Conservation (phyloP, 139 green algal species). For the Chlorella sp. region DNA sequence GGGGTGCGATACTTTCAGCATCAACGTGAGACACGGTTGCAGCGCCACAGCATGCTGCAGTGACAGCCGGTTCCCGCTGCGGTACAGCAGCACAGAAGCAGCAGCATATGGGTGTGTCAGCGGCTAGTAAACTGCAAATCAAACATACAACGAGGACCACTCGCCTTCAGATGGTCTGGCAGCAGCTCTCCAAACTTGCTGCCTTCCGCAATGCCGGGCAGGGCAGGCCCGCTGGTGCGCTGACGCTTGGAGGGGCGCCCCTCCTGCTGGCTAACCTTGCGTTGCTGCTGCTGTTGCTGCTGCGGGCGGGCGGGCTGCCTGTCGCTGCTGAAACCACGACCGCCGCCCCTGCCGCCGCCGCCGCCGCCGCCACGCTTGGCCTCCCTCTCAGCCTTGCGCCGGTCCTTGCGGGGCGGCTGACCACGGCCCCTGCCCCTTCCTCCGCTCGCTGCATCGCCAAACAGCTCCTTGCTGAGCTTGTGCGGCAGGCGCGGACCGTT, state of each 20-base stretch:
- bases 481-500: constrained; percentile 29
- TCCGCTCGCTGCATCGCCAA: constrained; percentile 1
- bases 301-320: neutral
- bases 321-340: neutral
- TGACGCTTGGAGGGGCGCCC: neutral
- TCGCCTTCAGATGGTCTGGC: constrained; percentile 1
- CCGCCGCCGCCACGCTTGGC: neutral
- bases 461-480: constrained; percentile 41
- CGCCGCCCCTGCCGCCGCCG: neutral
- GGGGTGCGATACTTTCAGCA: neutral
- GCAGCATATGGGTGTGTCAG: too few relatives aligned
- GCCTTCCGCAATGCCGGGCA: neutral
- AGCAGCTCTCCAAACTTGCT: constrained; percentile 41
- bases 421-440: neutral
- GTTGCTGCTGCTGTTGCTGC: neutral
- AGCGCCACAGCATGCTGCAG: neutral
- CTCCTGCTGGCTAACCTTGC: neutral
- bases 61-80: neutral
- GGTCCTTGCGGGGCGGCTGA: constrained; percentile 23
- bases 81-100: too few relatives aligned
- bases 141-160: neutral
- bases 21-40: neutral
- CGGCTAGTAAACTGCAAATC: neutral
- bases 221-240: neutral
- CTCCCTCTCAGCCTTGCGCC: constrained; percentile 28